Evolutionary conservation across 2,329 filamentous ascomycete species (phyloP), one percentile per base, ranked within the genome.

Genomic region (Phyllosticta citrichinensis): DNA sequence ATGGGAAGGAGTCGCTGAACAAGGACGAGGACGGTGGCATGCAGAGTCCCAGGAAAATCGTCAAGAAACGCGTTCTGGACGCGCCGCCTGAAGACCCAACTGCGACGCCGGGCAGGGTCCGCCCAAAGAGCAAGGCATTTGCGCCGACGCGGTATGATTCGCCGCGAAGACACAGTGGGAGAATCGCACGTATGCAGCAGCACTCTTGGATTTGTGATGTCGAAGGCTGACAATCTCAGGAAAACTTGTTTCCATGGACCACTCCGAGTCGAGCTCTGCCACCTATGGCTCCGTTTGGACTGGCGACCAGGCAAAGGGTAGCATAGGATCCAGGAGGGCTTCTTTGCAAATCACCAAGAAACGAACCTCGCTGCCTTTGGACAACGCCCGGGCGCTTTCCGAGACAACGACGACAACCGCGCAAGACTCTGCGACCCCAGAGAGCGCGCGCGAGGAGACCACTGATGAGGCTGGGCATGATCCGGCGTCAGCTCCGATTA

Each of bases 31-130:
- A 33, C 65, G 67, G 35, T 30, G 30, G 33, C n/a, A 64, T 63
- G 19, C 68, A 73, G 63, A 73, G 72, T 33, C 74, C 72, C 5
- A 67, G 70, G 57, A 74, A 76, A 61, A 68, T 76, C 27, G 76
- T 79, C 1, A 80, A 80, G 70, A 77, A 75, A 64, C 68, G 62
- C 71, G 74, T n/a, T 65, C 68, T 71, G 67, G 73, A 63, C 64
- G 68, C 6, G 64, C 69, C 47, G 10, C 70, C 70, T 65, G 68
- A 69, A 54, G 70, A 68, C 60, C 65, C 66, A 20, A 60, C 61
- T n/a, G 56, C 63, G 3, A 62, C 52, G 27, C 62, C 63, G 14
- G 60, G 60, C 25, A 58, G 53, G 33, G 59, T 50, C 50, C 65
- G 66, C 40, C 64, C 64, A 61, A 71, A 66, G 62, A 69, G 64